Percentiles rank a stretch among this genome's conserved stretches.
Evolutionary conservation across 1,284 basidiomycete species (phyloP).

Genomic region (Porphyrellus sp.): DNA sequence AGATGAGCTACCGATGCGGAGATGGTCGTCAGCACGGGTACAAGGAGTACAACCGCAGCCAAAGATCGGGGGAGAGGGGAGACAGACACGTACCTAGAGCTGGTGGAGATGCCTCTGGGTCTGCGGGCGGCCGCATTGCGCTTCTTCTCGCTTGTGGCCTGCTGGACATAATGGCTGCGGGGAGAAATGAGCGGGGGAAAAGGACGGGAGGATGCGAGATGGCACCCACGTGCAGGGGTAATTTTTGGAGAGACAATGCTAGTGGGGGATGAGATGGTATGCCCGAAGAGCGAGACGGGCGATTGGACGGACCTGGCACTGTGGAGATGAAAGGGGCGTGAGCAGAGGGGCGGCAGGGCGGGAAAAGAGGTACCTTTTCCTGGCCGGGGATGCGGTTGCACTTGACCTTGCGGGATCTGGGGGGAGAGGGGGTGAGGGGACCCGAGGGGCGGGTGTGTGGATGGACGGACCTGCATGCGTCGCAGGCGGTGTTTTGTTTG

Average conservation of each 20-base stretch:
- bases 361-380: conserved; percentile 58
- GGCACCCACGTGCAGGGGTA: conserved; percentile 76
- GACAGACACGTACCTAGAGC: conserved; percentile 40
- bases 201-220: conserved; percentile 9
- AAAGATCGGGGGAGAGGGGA: conserved; percentile 6
- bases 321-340: conserved; percentile 23
- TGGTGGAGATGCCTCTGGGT: conserved; percentile 54
- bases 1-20: conserved; percentile 27
- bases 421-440: conserved; percentile 20
- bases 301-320: conserved; percentile 60
- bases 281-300: conserved; percentile 5
- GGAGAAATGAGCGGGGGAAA: conserved; percentile 25
- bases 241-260: conserved; percentile 80
- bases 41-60: conserved; percentile 23
- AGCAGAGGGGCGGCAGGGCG: conserved; percentile 2
- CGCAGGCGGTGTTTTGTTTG: conserved; percentile 89
- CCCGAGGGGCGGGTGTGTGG: not conserved
- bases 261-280: conserved; percentile 13
- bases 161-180: conserved; percentile 69
- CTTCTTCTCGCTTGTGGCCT: conserved; percentile 79
- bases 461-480: conserved; percentile 68
- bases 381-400: conserved; percentile 74
- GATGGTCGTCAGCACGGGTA: conserved; percentile 32
- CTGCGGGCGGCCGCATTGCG: conserved; percentile 56
- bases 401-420: conserved; percentile 77